Evolutionary conservation across 805 yeast species (phyloP).

Genomic region (Pichia insulana): DNA sequence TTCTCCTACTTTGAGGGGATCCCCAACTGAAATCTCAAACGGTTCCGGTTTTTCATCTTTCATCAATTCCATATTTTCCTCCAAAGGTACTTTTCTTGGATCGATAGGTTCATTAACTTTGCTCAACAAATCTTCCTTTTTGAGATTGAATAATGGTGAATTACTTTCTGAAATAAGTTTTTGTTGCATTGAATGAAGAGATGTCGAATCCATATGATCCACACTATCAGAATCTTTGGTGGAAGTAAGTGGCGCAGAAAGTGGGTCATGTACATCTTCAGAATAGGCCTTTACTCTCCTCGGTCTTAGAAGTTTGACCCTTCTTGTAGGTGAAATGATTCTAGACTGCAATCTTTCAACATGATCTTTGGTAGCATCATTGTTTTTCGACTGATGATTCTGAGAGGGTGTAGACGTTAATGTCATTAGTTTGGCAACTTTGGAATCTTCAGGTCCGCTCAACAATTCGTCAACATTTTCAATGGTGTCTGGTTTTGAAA

Average conservation of each 20-base stretch:
- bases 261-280: conserved; percentile 21
- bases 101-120: background rate
- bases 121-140: conserved; percentile 4
- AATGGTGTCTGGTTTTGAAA: conserved; percentile 1
- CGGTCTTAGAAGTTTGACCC: conserved; percentile 36
- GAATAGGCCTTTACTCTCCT: conserved; percentile 27
- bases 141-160: conserved; percentile 45
- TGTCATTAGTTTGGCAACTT: conserved; percentile 16
- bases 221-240: background rate
- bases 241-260: conserved; percentile 7
- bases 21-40: conserved; percentile 70
- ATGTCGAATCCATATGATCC: conserved; percentile 19
- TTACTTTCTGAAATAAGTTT: conserved; percentile 27
- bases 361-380: background rate
- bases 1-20: conserved; percentile 89
- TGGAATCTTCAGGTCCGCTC: conserved; percentile 14
- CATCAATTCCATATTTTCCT: conserved; percentile 17
- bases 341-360: background rate
- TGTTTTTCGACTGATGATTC: background rate
- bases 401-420: conserved; percentile 8
- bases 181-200: conserved; percentile 22
- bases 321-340: conserved; percentile 31
- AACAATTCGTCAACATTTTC: conserved; percentile 5
- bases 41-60: conserved; percentile 21
- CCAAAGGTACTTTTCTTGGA: background rate